Percentiles rank a stretch among this genome's conserved stretches.
phyloP scores from a whole-genome alignment of 306 rosid genomes.

The Casuarina equisetifolia region DNA sequence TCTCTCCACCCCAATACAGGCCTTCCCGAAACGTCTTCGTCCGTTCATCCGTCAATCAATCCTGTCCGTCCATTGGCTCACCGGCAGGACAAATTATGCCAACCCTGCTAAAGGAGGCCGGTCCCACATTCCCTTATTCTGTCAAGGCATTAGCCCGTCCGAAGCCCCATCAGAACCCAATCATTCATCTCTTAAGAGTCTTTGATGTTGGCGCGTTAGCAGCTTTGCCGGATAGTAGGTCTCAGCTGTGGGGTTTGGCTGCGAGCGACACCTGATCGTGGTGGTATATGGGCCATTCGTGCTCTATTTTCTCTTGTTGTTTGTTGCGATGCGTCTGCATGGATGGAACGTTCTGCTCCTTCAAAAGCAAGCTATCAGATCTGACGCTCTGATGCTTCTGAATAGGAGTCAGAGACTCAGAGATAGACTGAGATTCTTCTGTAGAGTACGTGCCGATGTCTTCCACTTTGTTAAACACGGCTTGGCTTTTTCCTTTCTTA shows the following conservation, averaged over 20 bases:
- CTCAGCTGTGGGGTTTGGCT: background rate
- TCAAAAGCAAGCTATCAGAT: conserved; percentile 38
- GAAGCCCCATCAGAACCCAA: conserved; percentile 2
- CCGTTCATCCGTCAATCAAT: conserved; percentile 19
- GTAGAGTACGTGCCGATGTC: conserved; percentile 30
- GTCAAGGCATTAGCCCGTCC: conserved; percentile 11
- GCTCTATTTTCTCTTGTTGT: conserved; percentile 28
- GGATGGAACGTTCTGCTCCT: conserved; percentile 64
- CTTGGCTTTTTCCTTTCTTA: background rate
- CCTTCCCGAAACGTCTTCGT: background rate
- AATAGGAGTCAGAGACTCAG: conserved; percentile 9
- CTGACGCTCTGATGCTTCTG: conserved; percentile 32
- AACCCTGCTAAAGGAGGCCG: conserved; percentile 13
- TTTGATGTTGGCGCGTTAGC: conserved; percentile 13
- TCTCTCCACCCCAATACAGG: background rate
- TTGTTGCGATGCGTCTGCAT: conserved; percentile 38
- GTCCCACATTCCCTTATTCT: conserved; percentile 17
- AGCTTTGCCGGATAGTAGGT: background rate
- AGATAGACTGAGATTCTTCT: conserved; percentile 41
- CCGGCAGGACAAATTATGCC: conserved; percentile 28
- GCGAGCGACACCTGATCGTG: conserved; percentile 53
- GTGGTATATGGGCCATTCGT: conserved; percentile 52
- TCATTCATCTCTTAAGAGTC: conserved; percentile 20
- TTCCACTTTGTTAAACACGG: background rate
- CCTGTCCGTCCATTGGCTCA: conserved; percentile 30